phyloP scores from a whole-genome alignment of 352 stramenopile species.

The Phytophthora capsici region DNA sequence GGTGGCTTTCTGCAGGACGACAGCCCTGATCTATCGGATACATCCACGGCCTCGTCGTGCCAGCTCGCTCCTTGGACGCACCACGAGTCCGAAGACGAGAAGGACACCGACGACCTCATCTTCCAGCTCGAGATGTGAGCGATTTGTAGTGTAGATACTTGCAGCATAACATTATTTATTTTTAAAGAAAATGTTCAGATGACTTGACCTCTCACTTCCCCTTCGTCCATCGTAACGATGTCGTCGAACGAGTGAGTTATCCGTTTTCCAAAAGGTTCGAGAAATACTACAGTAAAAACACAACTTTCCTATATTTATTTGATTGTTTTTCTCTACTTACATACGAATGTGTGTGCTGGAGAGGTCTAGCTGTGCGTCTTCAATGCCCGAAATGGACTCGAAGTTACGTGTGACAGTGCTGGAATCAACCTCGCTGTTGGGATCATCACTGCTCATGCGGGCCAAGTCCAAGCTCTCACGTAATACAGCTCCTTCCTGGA shows the following conservation, averaged over 20 bases:
- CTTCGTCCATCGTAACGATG: background rate
- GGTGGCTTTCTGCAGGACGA: conserved; percentile 19
- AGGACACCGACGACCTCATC: conserved; percentile 39
- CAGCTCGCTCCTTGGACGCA: conserved; percentile 17
- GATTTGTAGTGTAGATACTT: conserved; percentile 25
- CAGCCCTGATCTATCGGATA: conserved; percentile 40
- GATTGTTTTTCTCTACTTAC: conserved; percentile 20
- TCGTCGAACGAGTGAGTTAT: conserved; percentile 9
- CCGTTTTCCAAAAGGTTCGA: background rate
- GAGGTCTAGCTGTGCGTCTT: conserved; percentile 41
- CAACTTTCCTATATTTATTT: conserved; percentile 11
- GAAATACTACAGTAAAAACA: too few relatives aligned
- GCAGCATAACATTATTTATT: conserved; percentile 37
- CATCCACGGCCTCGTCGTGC: conserved; percentile 49
- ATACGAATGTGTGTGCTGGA: conserved; percentile 47
- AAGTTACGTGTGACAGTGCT: conserved; percentile 46
- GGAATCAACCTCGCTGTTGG: conserved; percentile 13
- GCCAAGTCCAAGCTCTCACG: conserved; percentile 17
- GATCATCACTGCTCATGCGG: conserved; percentile 12
- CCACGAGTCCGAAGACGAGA: conserved; percentile 20
- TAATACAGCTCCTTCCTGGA: conserved; percentile 37
- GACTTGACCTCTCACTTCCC: background rate
- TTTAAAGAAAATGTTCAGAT: conserved; percentile 1
- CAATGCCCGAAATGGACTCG: conserved; percentile 50
- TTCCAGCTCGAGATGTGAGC: conserved; percentile 48